Percentiles rank a stretch among this genome's conserved stretches.
Conservation (phyloP, 345 rosid species). For the Noccaea caerulescens region DNA sequence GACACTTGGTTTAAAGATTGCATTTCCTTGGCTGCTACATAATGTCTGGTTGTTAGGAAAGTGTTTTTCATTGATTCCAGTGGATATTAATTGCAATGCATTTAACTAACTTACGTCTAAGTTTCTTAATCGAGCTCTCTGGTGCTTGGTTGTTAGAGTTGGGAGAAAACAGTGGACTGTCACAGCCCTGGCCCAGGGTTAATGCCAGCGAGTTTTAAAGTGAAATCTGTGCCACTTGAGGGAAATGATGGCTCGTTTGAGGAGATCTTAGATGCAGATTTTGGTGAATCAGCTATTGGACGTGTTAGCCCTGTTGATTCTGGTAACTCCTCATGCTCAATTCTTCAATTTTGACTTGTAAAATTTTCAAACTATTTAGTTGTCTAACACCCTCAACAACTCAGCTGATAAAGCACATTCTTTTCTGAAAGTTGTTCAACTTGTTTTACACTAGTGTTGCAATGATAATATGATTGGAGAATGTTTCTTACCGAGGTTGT, state of each 20-base stretch:
- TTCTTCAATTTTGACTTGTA: neutral
- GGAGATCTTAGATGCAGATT: constrained; percentile 91
- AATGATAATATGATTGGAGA: constrained; percentile 13
- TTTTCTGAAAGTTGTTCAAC: constrained; percentile 8
- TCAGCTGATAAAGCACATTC: neutral
- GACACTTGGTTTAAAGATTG: constrained; percentile 7
- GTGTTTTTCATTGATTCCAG: neutral
- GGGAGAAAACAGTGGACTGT: constrained; percentile 99
- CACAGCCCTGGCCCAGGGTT: constrained; percentile 94
- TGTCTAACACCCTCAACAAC: neutral
- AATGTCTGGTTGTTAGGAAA: neutral
- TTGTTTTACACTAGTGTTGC: neutral
- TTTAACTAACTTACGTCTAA: neutral
- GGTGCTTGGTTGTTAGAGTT: constrained; percentile 62
- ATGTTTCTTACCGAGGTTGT: constrained; percentile 14
- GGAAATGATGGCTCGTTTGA: constrained; percentile 66
- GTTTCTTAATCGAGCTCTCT: constrained; percentile 18
- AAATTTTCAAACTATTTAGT: neutral
- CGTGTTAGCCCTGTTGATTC: constrained; percentile 99
- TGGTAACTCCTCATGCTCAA: constrained; percentile 49
- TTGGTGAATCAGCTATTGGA: constrained; percentile 96
- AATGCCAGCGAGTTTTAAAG: constrained; percentile 99
- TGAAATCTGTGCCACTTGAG: constrained; percentile 65
- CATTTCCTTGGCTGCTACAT: neutral
- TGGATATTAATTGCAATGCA: neutral